A percentile compares a stretch with the other conserved stretches of the same genome.
Evolutionary conservation across 2,329 filamentous ascomycete genomes (phyloP).

Genomic region (Alternaria atra): DNA sequence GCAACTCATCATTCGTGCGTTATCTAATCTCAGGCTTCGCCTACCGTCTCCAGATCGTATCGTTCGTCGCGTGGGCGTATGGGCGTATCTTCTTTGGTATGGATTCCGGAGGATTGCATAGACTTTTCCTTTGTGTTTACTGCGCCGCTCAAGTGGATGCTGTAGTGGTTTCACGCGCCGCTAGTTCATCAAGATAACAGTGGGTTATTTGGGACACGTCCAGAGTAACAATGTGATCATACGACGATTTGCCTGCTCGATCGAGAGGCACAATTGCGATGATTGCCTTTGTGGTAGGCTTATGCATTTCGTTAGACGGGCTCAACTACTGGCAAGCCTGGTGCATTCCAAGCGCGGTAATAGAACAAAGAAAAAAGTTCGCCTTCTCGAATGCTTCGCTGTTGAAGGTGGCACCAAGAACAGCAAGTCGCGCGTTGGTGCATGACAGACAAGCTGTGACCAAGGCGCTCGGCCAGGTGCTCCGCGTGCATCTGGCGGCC

Average conservation of each 20-base stretch:
- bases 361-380: slow-evolving; percentile 11
- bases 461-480: slow-evolving; percentile 32
- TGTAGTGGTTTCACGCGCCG: slow-evolving; percentile 9
- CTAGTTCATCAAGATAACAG: slow-evolving; percentile 3
- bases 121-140: slow-evolving; percentile 2
- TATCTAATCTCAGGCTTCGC: slow-evolving; percentile 14
- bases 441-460: slow-evolving; percentile 25
- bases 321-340: neutral
- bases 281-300: neutral
- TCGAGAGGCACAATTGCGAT: neutral
- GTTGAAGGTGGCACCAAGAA: slow-evolving; percentile 14
- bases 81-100: slow-evolving; percentile 3
- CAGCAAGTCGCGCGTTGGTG: slow-evolving; percentile 26
- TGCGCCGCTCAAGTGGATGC: slow-evolving; percentile 5
- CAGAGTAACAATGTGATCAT: neutral
- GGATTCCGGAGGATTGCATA: neutral
- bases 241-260: neutral
- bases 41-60: neutral
- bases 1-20: slow-evolving; percentile 18
- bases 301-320: neutral
- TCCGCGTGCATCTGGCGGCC: slow-evolving; percentile 20
- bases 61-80: slow-evolving; percentile 4
- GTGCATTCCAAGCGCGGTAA: neutral
- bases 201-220: slow-evolving; percentile 1
- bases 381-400: slow-evolving; percentile 12